phyloP scores from a whole-genome alignment of 23 red algal species.

The Gracilaria domingensis region DNA sequence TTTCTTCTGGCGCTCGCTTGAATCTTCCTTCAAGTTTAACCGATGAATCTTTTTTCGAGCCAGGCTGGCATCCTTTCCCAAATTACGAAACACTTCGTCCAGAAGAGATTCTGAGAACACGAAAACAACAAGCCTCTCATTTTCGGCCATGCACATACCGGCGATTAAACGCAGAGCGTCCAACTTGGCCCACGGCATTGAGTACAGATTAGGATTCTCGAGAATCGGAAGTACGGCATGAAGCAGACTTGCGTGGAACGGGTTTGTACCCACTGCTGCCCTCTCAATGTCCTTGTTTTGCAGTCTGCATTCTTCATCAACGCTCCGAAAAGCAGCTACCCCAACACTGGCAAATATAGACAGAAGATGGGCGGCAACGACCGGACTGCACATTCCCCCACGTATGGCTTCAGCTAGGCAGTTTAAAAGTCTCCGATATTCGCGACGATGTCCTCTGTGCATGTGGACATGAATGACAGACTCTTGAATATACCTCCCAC shows the following conservation, averaged over 20 bases:
- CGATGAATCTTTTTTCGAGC: neutral
- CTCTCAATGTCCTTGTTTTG: neutral
- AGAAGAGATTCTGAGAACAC: conserved; percentile 18
- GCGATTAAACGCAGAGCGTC: conserved; percentile 1
- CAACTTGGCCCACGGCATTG: conserved; percentile 24
- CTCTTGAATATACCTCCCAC: conserved; percentile 26
- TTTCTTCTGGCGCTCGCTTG: neutral
- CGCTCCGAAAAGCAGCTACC: conserved; percentile 12
- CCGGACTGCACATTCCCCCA: neutral
- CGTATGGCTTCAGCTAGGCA: neutral
- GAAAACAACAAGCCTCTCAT: conserved; percentile 13
- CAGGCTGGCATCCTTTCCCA: neutral
- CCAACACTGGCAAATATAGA: conserved; percentile 17
- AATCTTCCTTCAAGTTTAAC: neutral
- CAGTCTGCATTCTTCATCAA: neutral
- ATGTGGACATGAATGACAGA: conserved; percentile 32
- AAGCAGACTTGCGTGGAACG: neutral
- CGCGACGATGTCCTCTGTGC: neutral
- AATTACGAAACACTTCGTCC: neutral
- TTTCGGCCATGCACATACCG: neutral
- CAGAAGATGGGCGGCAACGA: conserved; percentile 33
- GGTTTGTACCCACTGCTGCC: neutral
- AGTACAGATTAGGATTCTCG: neutral
- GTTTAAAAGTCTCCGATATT: conserved; percentile 2
- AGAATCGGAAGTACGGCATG: neutral